A percentile compares a stretch with the other conserved stretches of the same genome.
phyloP scores from a whole-genome alignment of 2,329 filamentous ascomycete species.

The Paraphoma sp. region DNA sequence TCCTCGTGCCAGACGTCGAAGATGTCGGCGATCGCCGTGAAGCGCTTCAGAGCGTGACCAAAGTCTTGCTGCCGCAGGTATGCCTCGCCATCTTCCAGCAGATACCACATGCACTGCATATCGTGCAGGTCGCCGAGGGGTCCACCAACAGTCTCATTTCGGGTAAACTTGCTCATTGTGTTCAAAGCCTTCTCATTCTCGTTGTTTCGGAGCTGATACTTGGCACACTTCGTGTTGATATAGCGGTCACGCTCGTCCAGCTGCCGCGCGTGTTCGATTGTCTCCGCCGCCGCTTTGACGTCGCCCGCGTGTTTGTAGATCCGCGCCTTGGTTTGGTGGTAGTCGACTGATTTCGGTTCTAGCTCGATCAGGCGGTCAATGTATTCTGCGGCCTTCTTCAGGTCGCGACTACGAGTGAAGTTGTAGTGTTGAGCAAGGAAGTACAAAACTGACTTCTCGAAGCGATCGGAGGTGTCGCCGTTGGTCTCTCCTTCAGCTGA shows the following conservation, averaged over 20 bases:
- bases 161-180: slow-evolving; percentile 92
- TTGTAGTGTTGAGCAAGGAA: slow-evolving; percentile 98
- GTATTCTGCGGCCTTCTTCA: slow-evolving; percentile 80
- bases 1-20: slow-evolving; percentile 99
- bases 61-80: slow-evolving; percentile 82
- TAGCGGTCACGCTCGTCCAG: slow-evolving; percentile 92
- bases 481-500: slow-evolving; percentile 57
- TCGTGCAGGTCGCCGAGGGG: slow-evolving; percentile 90
- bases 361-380: slow-evolving; percentile 84
- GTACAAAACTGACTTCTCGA: slow-evolving; percentile 82
- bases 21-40: slow-evolving; percentile 86
- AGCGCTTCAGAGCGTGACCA: slow-evolving; percentile 88
- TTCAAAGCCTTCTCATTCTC: slow-evolving; percentile 85
- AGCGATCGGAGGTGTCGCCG: slow-evolving; percentile 62
- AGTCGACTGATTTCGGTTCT: slow-evolving; percentile 83
- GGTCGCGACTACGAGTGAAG: slow-evolving; percentile 84
- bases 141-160: slow-evolving; percentile 86
- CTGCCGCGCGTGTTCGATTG: slow-evolving; percentile 85
- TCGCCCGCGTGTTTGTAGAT: slow-evolving; percentile 93
- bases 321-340: slow-evolving; percentile 92
- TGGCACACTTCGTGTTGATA: slow-evolving; percentile 97
- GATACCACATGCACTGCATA: slow-evolving; percentile 98
- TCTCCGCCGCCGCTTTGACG: slow-evolving; percentile 76
- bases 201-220: slow-evolving; percentile 93
- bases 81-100: slow-evolving; percentile 93